Evolutionary conservation across 2,329 filamentous ascomycete genomes (phyloP).

Genomic region (Tolypocladium capitatum): DNA sequence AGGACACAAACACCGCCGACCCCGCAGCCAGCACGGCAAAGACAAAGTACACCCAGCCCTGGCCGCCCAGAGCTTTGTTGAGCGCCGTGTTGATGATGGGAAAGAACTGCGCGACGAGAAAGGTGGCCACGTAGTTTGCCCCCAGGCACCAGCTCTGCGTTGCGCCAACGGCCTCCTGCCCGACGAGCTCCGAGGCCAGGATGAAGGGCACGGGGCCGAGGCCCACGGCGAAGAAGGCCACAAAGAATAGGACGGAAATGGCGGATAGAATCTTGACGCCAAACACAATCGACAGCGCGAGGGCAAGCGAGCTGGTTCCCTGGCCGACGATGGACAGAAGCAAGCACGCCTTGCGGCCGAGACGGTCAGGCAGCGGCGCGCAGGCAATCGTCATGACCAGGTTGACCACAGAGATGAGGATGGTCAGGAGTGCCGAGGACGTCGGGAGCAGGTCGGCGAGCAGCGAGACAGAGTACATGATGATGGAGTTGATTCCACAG

Average conservation of each 20-base stretch:
- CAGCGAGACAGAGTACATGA: conserved; percentile 96
- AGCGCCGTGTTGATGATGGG: conserved; percentile 69
- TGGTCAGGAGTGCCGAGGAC: conserved; percentile 71
- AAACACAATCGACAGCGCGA: conserved; percentile 70
- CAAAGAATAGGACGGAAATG: conserved; percentile 70
- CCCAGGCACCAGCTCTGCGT: conserved; percentile 80
- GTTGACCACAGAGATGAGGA: conserved; percentile 77
- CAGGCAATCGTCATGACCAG: conserved; percentile 69
- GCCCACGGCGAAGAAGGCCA: conserved; percentile 79
- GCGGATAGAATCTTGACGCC: conserved; percentile 65
- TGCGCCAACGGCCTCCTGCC: conserved; percentile 78
- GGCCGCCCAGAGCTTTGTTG: conserved; percentile 48
- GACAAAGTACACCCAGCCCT: conserved; percentile 82
- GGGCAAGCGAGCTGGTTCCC: conserved; percentile 60
- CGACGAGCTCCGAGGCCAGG: conserved; percentile 79
- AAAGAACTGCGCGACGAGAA: conserved; percentile 89
- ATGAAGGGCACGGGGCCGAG: conserved; percentile 93
- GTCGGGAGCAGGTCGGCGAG: conserved; percentile 69
- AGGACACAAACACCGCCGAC: conserved; percentile 58
- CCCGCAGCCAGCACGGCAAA: conserved; percentile 63
- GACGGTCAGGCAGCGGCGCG: conserved; percentile 72
- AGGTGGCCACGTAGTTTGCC: conserved; percentile 82
- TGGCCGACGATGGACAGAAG: conserved; percentile 75
- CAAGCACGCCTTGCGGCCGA: conserved; percentile 78
- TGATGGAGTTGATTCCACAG: conserved; percentile 88